These are phyloP conservation scores for Pseudogymnoascus destructans DNA, from an alignment of 2,329 filamentous ascomycete genomes.

Conservation along the genomic window DNA sequence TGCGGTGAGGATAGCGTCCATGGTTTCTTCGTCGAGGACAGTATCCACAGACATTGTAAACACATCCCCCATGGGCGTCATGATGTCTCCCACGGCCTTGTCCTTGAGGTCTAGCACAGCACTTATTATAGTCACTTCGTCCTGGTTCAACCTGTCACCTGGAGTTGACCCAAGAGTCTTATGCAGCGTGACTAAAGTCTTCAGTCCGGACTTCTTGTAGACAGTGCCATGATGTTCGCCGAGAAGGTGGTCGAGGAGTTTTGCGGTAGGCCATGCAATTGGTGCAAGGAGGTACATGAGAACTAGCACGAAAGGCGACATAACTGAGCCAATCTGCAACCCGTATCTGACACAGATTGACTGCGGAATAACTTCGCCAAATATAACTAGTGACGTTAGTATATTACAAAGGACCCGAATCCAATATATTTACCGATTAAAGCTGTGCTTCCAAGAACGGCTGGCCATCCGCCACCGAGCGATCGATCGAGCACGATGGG, in stretches of 20 bases:
- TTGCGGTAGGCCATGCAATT: slow-evolving; percentile 83
- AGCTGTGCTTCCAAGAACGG: slow-evolving; percentile 78
- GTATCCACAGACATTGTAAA: slow-evolving; percentile 96
- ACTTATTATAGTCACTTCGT: slow-evolving; percentile 97
- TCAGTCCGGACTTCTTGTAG: slow-evolving; percentile 92
- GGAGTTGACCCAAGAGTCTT: slow-evolving; percentile 67
- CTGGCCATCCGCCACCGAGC: slow-evolving; percentile 82
- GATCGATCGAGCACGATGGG: slow-evolving; percentile 88
- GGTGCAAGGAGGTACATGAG: slow-evolving; percentile 87
- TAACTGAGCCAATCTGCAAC: slow-evolving; percentile 78
- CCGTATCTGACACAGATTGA: slow-evolving; percentile 91
- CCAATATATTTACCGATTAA: slow-evolving; percentile 57
- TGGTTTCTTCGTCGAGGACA: slow-evolving; percentile 80
- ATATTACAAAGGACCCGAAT: slow-evolving; percentile 3
- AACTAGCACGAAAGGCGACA: slow-evolving; percentile 69
- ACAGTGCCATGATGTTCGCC: slow-evolving; percentile 87
- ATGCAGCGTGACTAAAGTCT: slow-evolving; percentile 86
- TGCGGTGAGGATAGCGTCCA: slow-evolving; percentile 84
- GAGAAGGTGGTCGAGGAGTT: slow-evolving; percentile 80
- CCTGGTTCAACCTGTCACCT: slow-evolving; percentile 79
- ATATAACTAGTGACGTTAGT: slow-evolving; percentile 56
- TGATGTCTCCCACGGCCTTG: slow-evolving; percentile 87
- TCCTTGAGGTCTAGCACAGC: slow-evolving; percentile 93
- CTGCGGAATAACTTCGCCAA: slow-evolving; percentile 88
- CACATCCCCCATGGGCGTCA: slow-evolving; percentile 97